phyloP scores from a whole-genome alignment of 306 rosid genomes.

The Sicyos baderoa region DNA sequence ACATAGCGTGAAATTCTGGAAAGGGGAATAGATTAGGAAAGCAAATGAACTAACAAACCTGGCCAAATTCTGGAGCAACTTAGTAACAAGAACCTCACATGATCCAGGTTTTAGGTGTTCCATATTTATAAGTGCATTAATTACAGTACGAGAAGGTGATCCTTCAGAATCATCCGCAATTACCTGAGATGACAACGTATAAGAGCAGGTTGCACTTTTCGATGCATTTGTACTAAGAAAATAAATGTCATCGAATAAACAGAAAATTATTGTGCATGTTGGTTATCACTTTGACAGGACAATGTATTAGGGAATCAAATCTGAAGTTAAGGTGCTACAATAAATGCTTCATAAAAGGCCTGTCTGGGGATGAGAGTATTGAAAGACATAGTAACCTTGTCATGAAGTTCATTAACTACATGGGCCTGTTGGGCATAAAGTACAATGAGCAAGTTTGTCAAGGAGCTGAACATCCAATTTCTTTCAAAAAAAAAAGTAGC shows the following conservation, averaged over 20 bases:
- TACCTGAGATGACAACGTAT: slow-evolving; percentile 33
- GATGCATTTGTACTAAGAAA: slow-evolving; percentile 6
- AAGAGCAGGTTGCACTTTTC: background rate
- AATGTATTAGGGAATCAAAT: slow-evolving; percentile 9
- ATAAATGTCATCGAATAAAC: background rate
- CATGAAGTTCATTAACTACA: background rate
- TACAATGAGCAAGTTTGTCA: background rate
- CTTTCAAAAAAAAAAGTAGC: too few relatives aligned
- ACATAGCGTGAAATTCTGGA: background rate
- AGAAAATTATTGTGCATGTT: background rate
- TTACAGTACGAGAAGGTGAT: slow-evolving; percentile 37
- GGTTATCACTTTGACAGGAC: slow-evolving; percentile 3
- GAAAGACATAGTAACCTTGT: background rate
- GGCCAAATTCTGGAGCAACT: slow-evolving; percentile 70
- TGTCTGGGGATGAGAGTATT: background rate
- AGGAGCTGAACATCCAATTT: background rate
- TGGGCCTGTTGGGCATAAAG: background rate
- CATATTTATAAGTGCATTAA: slow-evolving; percentile 60
- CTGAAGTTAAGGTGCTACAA: background rate
- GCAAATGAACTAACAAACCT: slow-evolving; percentile 36
- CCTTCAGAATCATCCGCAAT: slow-evolving; percentile 68
- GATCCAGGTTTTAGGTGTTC: slow-evolving; percentile 71
- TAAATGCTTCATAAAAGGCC: background rate
- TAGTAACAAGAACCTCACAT: slow-evolving; percentile 58
- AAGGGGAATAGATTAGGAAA: background rate